These are phyloP conservation scores for Daucus carota DNA, from an alignment of 129 eudicot genomes.

Conservation along the genomic window DNA sequence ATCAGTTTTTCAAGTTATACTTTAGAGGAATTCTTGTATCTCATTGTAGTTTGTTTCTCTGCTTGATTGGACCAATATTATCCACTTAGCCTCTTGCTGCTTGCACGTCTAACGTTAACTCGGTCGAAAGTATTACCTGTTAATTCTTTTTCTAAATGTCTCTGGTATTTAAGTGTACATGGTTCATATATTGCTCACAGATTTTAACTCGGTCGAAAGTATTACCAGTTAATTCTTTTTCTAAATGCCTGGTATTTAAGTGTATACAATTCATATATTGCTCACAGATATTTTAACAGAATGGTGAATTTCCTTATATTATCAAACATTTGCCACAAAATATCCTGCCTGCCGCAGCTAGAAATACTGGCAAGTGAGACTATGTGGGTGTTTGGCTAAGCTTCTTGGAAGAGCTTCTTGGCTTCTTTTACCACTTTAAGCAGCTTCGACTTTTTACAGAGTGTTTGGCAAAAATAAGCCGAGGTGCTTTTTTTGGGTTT, in stretches of 20 bases:
- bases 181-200: background rate
- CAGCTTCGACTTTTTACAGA: too few species aligned
- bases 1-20: background rate
- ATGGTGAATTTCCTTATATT: background rate
- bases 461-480: too few species aligned
- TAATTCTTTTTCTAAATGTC: background rate
- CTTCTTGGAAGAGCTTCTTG: too few species aligned
- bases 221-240: background rate
- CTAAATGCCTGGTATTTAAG: background rate
- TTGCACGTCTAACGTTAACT: background rate
- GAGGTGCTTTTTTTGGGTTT: too few species aligned
- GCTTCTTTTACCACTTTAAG: too few species aligned
- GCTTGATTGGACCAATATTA: background rate
- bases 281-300: background rate
- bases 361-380: background rate
- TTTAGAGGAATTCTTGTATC: background rate
- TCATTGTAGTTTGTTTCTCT: background rate
- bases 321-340: background rate
- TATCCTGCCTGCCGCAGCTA: background rate
- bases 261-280: background rate
- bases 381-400: too few species aligned
- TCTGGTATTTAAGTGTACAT: too few species aligned
- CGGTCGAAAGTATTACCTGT: background rate
- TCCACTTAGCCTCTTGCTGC: background rate
- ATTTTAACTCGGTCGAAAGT: background rate